A percentile compares a stretch with the other conserved stretches of the same genome.
Conservation (phyloP, 2,329 filamentous ascomycete species). For the Talaromyces amestolkiae region DNA sequence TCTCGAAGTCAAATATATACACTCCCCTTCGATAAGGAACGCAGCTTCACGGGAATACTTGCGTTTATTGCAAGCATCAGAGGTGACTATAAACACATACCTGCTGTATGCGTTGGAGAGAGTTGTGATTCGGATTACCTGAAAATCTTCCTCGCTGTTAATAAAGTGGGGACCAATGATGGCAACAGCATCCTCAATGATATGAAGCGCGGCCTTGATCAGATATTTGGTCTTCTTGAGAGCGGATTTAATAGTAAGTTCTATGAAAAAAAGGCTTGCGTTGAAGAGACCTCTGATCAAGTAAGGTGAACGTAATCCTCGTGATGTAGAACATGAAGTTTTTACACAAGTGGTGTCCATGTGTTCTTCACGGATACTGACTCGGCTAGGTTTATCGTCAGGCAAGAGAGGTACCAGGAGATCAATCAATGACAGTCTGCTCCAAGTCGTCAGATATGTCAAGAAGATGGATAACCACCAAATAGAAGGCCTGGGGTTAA, state of each 20-base stretch:
- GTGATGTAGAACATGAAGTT: conserved; percentile 16
- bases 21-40: conserved; percentile 36
- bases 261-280: not conserved
- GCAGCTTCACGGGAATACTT: conserved; percentile 29
- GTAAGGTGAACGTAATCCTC: not conserved
- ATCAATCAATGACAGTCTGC: conserved; percentile 3
- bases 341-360: conserved; percentile 33
- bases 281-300: not conserved
- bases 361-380: conserved; percentile 32
- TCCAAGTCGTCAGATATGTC: not conserved
- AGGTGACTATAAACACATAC: conserved; percentile 33
- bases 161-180: conserved; percentile 25
- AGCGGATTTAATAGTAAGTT: not conserved
- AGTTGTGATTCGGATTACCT: conserved; percentile 19
- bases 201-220: not conserved
- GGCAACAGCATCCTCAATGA: conserved; percentile 24
- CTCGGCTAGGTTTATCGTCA: conserved; percentile 26
- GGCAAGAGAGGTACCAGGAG: not conserved
- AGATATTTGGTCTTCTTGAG: conserved; percentile 4
- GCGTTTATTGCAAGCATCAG: conserved; percentile 36
- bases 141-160: conserved; percentile 34
- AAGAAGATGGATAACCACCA: not conserved
- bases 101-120: conserved; percentile 36
- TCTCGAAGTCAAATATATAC: conserved; percentile 21
- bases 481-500: conserved; percentile 9